phyloP scores from a whole-genome alignment of 1,284 basidiomycete genomes.

The Fistulinella cinereoalba region DNA sequence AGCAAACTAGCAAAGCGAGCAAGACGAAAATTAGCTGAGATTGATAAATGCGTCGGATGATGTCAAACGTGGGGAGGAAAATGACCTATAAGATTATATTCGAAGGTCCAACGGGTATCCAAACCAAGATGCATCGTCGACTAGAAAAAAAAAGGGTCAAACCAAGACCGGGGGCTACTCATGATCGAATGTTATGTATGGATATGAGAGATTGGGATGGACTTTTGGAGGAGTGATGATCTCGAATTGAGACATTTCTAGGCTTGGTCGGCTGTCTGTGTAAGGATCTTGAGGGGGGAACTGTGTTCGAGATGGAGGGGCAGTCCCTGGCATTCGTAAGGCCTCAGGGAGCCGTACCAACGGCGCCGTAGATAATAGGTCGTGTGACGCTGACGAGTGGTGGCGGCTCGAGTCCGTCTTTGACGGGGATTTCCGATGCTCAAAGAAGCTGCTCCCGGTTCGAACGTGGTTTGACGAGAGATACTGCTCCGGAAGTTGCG shows the following conservation, averaged over 20 bases:
- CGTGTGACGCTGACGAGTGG: constrained; percentile 30
- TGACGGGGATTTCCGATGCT: constrained; percentile 27
- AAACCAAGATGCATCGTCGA: constrained; percentile 10
- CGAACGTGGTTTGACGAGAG: constrained; percentile 32
- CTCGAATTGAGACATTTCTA: constrained; percentile 30
- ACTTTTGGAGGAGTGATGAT: constrained; percentile 21
- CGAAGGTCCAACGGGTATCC: constrained; percentile 7
- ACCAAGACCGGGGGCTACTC: constrained; percentile 23
- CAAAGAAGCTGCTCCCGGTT: constrained; percentile 35
- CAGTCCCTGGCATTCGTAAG: constrained; percentile 24
- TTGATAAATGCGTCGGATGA: constrained; percentile 7
- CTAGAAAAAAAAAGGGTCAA: constrained; percentile 6
- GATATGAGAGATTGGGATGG: constrained; percentile 34
- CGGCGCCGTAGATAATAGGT: constrained; percentile 19
- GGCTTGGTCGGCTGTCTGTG: constrained; percentile 31
- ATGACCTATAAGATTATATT: constrained; percentile 4
- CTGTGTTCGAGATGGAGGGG: constrained; percentile 31
- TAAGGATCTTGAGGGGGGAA: constrained; percentile 30
- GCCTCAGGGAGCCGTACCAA: constrained; percentile 9
- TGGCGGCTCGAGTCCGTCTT: constrained; percentile 21
- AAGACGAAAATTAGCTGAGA: constrained; percentile 15
- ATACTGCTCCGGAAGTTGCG: constrained; percentile 41
- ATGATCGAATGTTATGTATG: constrained; percentile 42
- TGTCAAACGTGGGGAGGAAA: constrained; percentile 1
- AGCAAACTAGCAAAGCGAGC: constrained; percentile 22